phyloP scores from a whole-genome alignment of 805 yeast species.

The Candida ficus region DNA sequence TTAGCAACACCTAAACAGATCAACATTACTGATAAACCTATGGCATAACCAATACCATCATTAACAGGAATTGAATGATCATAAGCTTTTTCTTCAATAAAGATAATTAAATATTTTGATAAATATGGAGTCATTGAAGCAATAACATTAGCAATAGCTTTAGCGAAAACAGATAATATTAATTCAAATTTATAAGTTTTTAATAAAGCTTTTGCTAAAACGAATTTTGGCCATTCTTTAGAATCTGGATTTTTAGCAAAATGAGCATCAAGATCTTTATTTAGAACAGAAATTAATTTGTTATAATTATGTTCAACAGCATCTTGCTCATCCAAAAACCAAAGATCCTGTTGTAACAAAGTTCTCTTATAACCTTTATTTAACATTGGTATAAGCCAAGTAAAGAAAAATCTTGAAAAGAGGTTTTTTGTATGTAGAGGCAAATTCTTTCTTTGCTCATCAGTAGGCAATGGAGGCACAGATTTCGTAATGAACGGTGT shows the following conservation, averaged over 20 bases:
- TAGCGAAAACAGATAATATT: conserved; percentile 31
- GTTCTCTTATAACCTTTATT: conserved; percentile 65
- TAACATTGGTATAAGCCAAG: conserved; percentile 64
- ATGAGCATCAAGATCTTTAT: conserved; percentile 16
- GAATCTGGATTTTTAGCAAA: background rate
- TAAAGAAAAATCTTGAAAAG: conserved; percentile 45
- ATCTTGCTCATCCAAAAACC: conserved; percentile 34
- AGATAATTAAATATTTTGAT: conserved; percentile 44
- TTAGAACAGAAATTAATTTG: conserved; percentile 30
- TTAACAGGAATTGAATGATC: conserved; percentile 36
- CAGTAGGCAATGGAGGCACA: conserved; percentile 8
- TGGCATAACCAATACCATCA: conserved; percentile 68
- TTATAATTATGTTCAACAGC: conserved; percentile 33
- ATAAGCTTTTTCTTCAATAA: conserved; percentile 38
- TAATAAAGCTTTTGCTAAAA: conserved; percentile 36
- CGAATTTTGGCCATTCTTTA: conserved; percentile 16
- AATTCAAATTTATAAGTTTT: conserved; percentile 41
- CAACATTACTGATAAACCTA: conserved; percentile 58
- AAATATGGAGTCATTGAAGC: conserved; percentile 48
- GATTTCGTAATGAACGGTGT: conserved; percentile 8
- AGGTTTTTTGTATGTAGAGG: conserved; percentile 8
- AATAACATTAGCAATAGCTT: conserved; percentile 39
- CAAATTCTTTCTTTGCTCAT: conserved; percentile 1
- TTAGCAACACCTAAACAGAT: conserved; percentile 38
- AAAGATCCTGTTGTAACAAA: conserved; percentile 57